Base-by-base conservation (phyloP, 306 rosid genomes). In the Calophaca sinica region DNA sequence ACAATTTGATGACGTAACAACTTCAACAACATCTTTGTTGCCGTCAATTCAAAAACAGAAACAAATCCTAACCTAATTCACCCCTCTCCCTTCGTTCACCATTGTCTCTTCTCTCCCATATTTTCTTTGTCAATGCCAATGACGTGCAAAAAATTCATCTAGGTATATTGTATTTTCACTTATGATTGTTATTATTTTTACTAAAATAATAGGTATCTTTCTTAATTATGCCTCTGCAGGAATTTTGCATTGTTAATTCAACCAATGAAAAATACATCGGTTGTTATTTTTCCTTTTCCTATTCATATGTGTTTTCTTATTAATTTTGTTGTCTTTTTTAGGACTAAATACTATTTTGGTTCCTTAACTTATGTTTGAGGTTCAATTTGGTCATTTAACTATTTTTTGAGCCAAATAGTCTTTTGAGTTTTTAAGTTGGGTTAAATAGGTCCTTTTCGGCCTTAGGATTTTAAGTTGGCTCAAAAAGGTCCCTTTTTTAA, bases 1-100 rank as follows among this genome's bases (percentile, higher is more conserved):
- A 73, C 11, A 45, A 46, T 73, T 45, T 45, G 35, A 13, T 73
- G 77, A 61, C 51, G 48, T 35, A 49, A 73, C 62, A 74, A 74
- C 71, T 36, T 50, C 50, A 59, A 44, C 69, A 31, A 28, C 50
- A 14, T 9, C 39, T 1, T 65, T 14, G 4, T 59, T 4, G 11
- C 12, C 9, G 32, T 29, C 12, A 5, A 46, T 31, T 46, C 7
- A 12, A 48, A 48, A 51, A 7, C 20, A 5, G 0, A 14, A 46
- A 2, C 32, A 41, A 72, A 72, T 62, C 61, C 4, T 33, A 73
- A 58, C 36, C 14, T 26, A 50, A 6, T 61, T 15, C 26, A 60
- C 26, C 26, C 26, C 26, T 20, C 26, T 20, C 26, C 26, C 26
- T 4, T n/a, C 64, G 6, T 62, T 50, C 70, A 9, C 32, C 35